phyloP scores from a whole-genome alignment of 306 rosid genomes.

The Vigna nakashimae region DNA sequence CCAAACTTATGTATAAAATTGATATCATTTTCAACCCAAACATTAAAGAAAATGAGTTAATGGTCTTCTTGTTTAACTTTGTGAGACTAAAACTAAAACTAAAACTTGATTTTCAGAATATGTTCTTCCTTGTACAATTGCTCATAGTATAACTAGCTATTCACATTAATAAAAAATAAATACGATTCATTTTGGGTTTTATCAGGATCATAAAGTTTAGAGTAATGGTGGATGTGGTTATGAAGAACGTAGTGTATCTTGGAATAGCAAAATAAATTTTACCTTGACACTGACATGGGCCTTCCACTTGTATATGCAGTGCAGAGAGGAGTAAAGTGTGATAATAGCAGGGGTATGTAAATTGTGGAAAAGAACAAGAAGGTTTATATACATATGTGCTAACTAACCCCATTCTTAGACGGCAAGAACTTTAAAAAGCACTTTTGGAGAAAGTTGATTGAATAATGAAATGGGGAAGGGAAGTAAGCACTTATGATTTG shows the following conservation, averaged over 20 bases:
- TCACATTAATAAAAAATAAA: no score
- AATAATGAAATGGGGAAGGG: not conserved
- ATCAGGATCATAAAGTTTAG: not conserved
- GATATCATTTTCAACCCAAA: no score
- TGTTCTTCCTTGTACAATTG: no score
- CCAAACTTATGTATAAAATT: no score
- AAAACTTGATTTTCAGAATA: no score
- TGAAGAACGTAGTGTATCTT: not conserved
- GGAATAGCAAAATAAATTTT: slow-evolving; percentile 9
- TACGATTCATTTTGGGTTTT: no score
- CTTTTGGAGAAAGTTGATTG: not conserved
- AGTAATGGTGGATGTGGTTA: not conserved
- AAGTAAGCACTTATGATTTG: slow-evolving; percentile 32
- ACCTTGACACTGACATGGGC: slow-evolving; percentile 53
- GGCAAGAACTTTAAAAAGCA: slow-evolving; percentile 29
- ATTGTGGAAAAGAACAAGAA: slow-evolving; percentile 9
- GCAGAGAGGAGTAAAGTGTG: slow-evolving; percentile 21
- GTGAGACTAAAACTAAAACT: no score
- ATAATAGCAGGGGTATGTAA: slow-evolving; percentile 1
- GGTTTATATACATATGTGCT: slow-evolving; percentile 16
- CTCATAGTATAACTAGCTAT: no score
- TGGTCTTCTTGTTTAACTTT: no score
- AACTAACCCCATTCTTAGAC: not conserved
- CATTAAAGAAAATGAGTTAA: no score
- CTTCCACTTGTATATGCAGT: slow-evolving; percentile 6